These are phyloP conservation scores for Ophiostoma novo-ulmi DNA, from an alignment of 2,329 filamentous ascomycete species.

Conservation along the genomic window DNA sequence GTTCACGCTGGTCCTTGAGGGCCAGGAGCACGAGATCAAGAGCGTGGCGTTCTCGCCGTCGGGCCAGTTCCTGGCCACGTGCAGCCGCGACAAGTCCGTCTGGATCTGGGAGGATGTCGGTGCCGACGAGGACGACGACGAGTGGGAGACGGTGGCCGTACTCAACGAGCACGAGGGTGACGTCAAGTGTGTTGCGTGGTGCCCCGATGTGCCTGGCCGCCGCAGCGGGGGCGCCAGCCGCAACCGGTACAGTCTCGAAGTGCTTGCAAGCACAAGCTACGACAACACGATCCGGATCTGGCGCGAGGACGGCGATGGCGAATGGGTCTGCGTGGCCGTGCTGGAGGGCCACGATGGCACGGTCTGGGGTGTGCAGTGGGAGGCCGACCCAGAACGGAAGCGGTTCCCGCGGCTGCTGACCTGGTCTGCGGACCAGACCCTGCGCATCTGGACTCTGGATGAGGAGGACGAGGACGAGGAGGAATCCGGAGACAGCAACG, in stretches of 20 bases:
- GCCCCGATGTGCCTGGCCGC: conserved; percentile 59
- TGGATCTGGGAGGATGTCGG: conserved; percentile 98
- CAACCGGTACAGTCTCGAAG: conserved; percentile 52
- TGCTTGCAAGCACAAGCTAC: conserved; percentile 87
- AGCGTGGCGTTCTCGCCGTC: conserved; percentile 67
- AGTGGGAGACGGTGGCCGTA: conserved; percentile 94
- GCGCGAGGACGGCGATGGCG: conserved; percentile 79
- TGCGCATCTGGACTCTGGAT: conserved; percentile 70
- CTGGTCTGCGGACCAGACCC: conserved; percentile 77
- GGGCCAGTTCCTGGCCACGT: conserved; percentile 79
- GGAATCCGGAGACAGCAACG: conserved; percentile 21
- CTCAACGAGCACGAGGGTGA: conserved; percentile 92
- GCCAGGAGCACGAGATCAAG: conserved; percentile 93
- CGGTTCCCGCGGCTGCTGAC: conserved; percentile 63
- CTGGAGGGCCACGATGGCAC: conserved; percentile 77
- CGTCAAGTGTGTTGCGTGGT: conserved; percentile 92
- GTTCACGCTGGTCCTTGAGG: conserved; percentile 85
- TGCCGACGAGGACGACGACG: conserved; percentile 69
- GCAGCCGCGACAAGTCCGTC: conserved; percentile 84
- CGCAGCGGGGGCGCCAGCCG: conserved; percentile 24
- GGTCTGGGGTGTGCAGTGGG: conserved; percentile 84
- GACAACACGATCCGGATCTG: conserved; percentile 87
- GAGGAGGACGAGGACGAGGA: conserved; percentile 35
- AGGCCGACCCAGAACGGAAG: conserved; percentile 40
- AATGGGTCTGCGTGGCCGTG: conserved; percentile 86